A percentile compares a stretch with the other conserved stretches of the same genome.
Conservation (phyloP, 768 basidiomycete genomes). For the Cubamyces sp. region DNA sequence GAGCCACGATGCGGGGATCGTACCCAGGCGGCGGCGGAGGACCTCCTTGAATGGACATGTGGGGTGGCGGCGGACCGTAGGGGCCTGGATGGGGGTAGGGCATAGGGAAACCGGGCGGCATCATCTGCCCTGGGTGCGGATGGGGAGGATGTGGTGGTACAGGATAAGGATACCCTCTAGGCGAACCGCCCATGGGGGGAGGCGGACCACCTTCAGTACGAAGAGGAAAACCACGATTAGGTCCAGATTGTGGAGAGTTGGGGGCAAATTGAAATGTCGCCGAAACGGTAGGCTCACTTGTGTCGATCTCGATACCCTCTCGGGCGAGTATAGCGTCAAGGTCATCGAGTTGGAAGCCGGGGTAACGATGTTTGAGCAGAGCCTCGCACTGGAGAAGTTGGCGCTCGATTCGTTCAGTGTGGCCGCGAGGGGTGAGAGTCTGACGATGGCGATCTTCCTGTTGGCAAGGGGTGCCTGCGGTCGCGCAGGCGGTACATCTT, state of each 20-base stretch:
- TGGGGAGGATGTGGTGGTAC: conserved; percentile 34
- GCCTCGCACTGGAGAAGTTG: conserved; percentile 79
- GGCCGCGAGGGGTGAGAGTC: conserved; percentile 82
- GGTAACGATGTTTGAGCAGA: conserved; percentile 73
- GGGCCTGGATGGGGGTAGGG: conserved; percentile 43
- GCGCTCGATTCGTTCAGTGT: conserved; percentile 81
- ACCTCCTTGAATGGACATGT: conserved; percentile 44
- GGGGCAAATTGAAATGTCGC: conserved; percentile 36
- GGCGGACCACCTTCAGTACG: conserved; percentile 28
- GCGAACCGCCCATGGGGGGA: conserved; percentile 33
- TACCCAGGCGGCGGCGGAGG: conserved; percentile 46
- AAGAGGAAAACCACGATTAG: conserved; percentile 31
- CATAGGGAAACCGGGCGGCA: conserved; percentile 51
- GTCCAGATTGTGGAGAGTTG: conserved; percentile 25
- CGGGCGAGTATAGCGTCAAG: conserved; percentile 67
- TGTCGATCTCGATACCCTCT: conserved; percentile 63
- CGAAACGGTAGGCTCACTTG: conserved; percentile 22
- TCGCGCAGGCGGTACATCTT: conserved; percentile 82
- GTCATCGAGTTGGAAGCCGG: conserved; percentile 65
- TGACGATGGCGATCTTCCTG: conserved; percentile 89
- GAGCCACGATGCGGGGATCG: conserved; percentile 43
- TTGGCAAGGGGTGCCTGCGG: conserved; percentile 77
- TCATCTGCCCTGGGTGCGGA: conserved; percentile 39
- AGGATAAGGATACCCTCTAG: conserved; percentile 36
- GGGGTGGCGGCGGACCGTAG: conserved; percentile 46